Conservation (phyloP, 192 early-diverging fungal species). For the Coemansia sp. region DNA sequence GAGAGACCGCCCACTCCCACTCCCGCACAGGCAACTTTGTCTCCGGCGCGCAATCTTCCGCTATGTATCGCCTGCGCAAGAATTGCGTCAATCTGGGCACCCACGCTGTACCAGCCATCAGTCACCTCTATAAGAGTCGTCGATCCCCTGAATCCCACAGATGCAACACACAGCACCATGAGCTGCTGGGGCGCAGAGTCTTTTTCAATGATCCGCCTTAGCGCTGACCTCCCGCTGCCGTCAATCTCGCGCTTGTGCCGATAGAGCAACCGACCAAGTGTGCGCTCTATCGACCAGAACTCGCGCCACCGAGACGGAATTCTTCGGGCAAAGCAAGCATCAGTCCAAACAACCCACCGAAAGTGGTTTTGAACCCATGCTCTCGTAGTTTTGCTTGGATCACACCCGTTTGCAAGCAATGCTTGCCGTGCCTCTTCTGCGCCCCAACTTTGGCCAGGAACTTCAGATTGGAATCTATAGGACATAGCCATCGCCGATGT, state of each 20-base stretch:
- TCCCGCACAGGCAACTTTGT: conserved; percentile 43
- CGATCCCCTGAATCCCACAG: neutral
- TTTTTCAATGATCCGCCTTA: conserved; percentile 30
- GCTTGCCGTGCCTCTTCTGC: conserved; percentile 27
- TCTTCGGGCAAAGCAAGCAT: conserved; percentile 35
- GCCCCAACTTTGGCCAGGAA: conserved; percentile 25
- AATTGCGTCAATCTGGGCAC: conserved; percentile 18
- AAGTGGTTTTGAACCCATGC: conserved; percentile 45
- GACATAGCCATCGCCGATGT: conserved; percentile 12
- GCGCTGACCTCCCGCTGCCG: conserved; percentile 33
- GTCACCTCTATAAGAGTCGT: conserved; percentile 26
- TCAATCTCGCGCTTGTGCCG: conserved; percentile 40
- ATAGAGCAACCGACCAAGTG: conserved; percentile 16
- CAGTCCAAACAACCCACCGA: conserved; percentile 42
- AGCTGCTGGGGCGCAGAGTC: conserved; percentile 35
- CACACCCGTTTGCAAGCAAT: conserved; percentile 26
- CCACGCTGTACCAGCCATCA: conserved; percentile 47
- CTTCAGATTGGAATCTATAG: conserved; percentile 9
- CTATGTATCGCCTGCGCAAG: conserved; percentile 15
- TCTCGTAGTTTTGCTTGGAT: conserved; percentile 4
- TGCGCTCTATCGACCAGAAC: conserved; percentile 27
- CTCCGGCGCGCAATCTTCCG: conserved; percentile 30
- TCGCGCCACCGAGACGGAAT: conserved; percentile 25
- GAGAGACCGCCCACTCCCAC: conserved; percentile 13
- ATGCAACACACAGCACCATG: conserved; percentile 42